Base-by-base conservation (phyloP, 768 basidiomycete species). In the Suillus bovinus region DNA sequence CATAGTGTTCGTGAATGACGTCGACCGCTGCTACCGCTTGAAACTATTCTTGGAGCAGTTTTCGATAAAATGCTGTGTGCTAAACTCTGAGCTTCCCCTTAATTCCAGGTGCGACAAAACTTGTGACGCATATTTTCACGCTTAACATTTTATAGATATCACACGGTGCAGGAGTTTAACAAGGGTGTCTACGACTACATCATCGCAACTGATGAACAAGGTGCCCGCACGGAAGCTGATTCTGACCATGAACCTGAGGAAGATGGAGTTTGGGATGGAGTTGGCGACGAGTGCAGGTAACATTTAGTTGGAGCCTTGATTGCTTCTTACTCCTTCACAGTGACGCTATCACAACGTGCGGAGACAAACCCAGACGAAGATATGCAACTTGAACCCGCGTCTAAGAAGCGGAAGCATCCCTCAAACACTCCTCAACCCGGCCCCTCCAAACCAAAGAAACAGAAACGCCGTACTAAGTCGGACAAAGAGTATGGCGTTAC, bases 11-110 rank as follows among this genome's bases (percentile, higher is more conserved):
- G 96, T 99, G 59, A 98, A 98, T 77, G 90, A 94, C 70, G 90
- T 97, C 52, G 96, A 97, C 68, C 87, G 96, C 27, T 89, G 89
- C 59, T 99, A 99, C 74, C 90, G 95, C 59, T 81, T 99, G 64
- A 97, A 98, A 73, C 85, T 99, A n/a, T 99, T 99, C 78, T 80
- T 99, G 46, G 97, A 99, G 69, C 95, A 98, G 75, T 99, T 98
- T 69, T 95, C 93, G 0, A 92, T 99, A 73, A 94, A 94, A 76
- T 90, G 89, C 66, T 98, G 96, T 67, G 96, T 99, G 1, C 82
- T 99, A 29, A 98, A 99, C 71, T 93, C 94, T 16, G 97, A 99
- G 76, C 78, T 99, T 34, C 97, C 97, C 0, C 77, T 99, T 60
- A 98, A 97, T 71, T 97, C 96, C 22, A 86, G 96, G 89, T 88